phyloP scores from a whole-genome alignment of 768 basidiomycete species.

The Rhizopogon vesiculosus region DNA sequence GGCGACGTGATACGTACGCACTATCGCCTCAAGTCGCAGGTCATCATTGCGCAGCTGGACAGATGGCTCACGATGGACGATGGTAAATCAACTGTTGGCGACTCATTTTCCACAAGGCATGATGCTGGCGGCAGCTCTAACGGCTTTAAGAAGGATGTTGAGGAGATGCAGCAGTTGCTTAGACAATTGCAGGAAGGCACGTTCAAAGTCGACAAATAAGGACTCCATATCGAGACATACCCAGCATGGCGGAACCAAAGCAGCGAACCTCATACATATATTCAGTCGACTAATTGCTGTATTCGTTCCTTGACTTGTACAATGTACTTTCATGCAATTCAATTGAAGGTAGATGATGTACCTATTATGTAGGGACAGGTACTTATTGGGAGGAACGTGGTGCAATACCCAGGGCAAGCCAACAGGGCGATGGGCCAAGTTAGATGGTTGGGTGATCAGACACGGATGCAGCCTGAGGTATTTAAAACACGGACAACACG shows the following conservation, averaged over 20 bases:
- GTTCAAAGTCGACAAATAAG: constrained; percentile 11
- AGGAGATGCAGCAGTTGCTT: constrained; percentile 62
- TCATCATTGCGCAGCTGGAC: constrained; percentile 69
- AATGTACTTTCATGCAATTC: too few species aligned
- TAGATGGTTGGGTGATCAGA: too few species aligned
- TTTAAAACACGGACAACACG: too few species aligned
- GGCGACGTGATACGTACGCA: constrained; percentile 86
- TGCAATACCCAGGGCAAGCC: too few species aligned
- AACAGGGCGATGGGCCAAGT: too few species aligned
- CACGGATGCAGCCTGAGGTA: too few species aligned
- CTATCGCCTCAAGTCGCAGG: constrained; percentile 78
- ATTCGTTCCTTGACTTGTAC: background rate
- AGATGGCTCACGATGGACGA: constrained; percentile 78
- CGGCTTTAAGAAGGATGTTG: constrained; percentile 64
- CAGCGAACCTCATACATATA: background rate
- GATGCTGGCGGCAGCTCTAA: constrained; percentile 45
- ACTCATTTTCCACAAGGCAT: constrained; percentile 43
- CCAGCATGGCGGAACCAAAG: background rate
- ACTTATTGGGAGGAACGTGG: too few species aligned
- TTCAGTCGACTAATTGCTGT: background rate
- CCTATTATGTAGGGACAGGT: too few species aligned
- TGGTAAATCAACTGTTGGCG: constrained; percentile 49
- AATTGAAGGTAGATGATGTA: too few species aligned
- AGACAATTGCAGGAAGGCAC: constrained; percentile 35
- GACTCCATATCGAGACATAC: background rate